phyloP scores from a whole-genome alignment of 139 green algal species.

The Pleodorina starrii region DNA sequence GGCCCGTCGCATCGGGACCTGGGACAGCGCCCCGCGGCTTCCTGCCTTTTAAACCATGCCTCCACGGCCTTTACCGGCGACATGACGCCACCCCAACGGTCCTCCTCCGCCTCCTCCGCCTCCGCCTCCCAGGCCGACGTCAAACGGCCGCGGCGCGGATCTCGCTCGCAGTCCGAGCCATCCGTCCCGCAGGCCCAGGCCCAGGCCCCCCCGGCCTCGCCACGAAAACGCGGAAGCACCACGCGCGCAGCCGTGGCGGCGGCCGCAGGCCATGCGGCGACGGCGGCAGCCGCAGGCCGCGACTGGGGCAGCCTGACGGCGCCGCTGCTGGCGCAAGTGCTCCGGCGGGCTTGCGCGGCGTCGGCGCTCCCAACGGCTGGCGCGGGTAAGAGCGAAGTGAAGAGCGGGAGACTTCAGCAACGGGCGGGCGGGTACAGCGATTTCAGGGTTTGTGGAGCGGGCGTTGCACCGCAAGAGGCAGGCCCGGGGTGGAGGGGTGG shows the following conservation, averaged over 20 bases:
- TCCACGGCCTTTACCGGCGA: not conserved
- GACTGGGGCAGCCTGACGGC: slow-evolving; percentile 37
- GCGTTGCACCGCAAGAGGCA: not conserved
- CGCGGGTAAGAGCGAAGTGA: not conserved
- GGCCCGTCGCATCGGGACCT: not conserved
- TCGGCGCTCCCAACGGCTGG: not conserved
- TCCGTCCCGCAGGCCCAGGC: not conserved
- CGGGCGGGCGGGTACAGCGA: no score
- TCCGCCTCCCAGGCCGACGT: not conserved
- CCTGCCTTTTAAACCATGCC: not conserved
- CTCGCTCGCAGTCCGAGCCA: not conserved
- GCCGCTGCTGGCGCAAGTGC: slow-evolving; percentile 6
- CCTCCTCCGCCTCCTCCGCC: no score
- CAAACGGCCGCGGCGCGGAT: not conserved
- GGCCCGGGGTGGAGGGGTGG: no score
- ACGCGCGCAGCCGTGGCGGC: not conserved
- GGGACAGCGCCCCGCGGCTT: not conserved
- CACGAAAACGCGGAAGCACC: not conserved
- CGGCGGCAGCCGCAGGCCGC: not conserved
- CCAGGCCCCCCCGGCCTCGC: no score
- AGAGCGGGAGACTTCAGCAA: not conserved
- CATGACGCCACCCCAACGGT: no score
- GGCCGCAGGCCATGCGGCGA: not conserved
- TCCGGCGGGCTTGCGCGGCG: not conserved
- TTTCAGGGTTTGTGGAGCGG: no score